A percentile compares a stretch with the other conserved stretches of the same genome.
phyloP scores from a whole-genome alignment of 2,329 filamentous ascomycete species.

The Fusarium verticillioides region DNA sequence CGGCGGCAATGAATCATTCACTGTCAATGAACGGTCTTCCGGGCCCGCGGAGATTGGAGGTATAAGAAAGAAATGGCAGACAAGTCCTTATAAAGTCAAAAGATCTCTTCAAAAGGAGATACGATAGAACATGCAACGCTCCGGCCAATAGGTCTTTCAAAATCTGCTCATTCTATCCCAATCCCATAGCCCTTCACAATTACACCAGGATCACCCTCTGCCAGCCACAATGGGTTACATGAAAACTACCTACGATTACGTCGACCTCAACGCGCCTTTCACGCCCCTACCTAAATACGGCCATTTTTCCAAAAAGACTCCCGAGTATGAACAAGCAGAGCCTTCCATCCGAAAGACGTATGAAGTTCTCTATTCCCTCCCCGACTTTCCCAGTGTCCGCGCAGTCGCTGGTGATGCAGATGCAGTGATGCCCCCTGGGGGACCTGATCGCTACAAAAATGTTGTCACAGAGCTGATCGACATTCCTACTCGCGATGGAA shows the following conservation, averaged over 20 bases:
- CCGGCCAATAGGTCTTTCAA: background rate
- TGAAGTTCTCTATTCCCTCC: background rate
- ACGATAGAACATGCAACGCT: background rate
- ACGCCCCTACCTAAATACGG: slow-evolving; percentile 31
- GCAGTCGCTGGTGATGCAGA: slow-evolving; percentile 14
- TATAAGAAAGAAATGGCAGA: background rate
- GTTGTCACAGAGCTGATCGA: slow-evolving; percentile 27
- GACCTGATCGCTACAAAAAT: slow-evolving; percentile 27
- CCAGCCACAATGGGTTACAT: slow-evolving; percentile 17
- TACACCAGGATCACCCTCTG: background rate
- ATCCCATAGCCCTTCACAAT: background rate
- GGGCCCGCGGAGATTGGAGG: background rate
- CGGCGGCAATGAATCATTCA: slow-evolving; percentile 13
- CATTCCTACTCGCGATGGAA: slow-evolving; percentile 32
- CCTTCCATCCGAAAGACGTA: background rate
- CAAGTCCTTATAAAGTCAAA: background rate
- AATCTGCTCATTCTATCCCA: too few relatives aligned
- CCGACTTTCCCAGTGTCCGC: slow-evolving; percentile 15
- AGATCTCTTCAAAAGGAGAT: too few relatives aligned
- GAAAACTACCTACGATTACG: slow-evolving; percentile 22
- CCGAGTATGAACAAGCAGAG: slow-evolving; percentile 12
- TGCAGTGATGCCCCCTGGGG: slow-evolving; percentile 30
- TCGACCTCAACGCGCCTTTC: slow-evolving; percentile 18
- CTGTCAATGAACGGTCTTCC: background rate
- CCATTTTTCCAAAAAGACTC: slow-evolving; percentile 24